Conservation (phyloP, 345 rosid genomes). For the Citrus maxima region DNA sequence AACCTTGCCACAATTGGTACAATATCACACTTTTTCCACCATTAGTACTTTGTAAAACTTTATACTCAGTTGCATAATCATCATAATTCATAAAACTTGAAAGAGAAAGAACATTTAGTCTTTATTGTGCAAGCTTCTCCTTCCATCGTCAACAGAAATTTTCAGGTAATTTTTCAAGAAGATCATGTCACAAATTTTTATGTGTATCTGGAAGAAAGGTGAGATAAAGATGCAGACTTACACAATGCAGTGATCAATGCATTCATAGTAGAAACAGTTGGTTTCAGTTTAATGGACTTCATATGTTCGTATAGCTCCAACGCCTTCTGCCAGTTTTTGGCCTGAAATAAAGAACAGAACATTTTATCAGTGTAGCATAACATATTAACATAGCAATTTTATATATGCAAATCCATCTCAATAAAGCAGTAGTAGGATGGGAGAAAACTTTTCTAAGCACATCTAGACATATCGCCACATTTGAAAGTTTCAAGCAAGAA, state of each 20-base stretch:
- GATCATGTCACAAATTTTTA: not conserved
- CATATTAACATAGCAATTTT: conserved; percentile 3
- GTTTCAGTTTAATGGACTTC: conserved; percentile 59
- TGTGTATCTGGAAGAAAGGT: too few relatives aligned
- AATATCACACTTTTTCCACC: not conserved
- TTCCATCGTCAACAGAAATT: not conserved
- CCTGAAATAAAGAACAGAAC: conserved; percentile 37
- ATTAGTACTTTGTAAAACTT: not conserved
- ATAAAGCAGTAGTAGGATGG: not conserved
- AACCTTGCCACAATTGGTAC: not conserved
- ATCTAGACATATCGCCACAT: not conserved
- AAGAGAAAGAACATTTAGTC: not conserved
- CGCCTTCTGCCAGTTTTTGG: conserved; percentile 86
- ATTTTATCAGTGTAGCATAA: not conserved
- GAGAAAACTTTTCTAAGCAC: not conserved
- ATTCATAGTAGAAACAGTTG: conserved; percentile 78
- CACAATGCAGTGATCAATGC: conserved; percentile 87
- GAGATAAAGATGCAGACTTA: conserved; percentile 38
- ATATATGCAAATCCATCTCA: not conserved
- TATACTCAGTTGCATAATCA: not conserved
- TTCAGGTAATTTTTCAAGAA: not conserved
- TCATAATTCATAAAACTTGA: not conserved
- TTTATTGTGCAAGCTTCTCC: not conserved
- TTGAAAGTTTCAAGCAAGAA: not conserved
- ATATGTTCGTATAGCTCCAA: conserved; percentile 70